phyloP scores from a whole-genome alignment of 1,139 yeast genomes.

The Kodamaea ohmeri region DNA sequence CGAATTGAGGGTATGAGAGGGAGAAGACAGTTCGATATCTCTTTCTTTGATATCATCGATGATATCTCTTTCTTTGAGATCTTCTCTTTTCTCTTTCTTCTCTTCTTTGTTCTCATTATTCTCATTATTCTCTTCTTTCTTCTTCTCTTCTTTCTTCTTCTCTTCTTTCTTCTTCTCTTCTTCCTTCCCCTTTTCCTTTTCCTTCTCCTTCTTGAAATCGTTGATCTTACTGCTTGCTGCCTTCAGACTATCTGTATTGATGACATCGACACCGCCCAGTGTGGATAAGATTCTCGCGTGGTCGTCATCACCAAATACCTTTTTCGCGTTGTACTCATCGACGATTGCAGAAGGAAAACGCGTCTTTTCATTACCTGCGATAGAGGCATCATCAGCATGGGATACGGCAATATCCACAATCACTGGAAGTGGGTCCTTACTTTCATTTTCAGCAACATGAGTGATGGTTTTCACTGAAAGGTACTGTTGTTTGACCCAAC shows the following conservation, averaged over 20 bases:
- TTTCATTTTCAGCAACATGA: constrained; percentile 18
- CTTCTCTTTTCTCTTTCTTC: constrained; percentile 5
- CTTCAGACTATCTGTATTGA: constrained; percentile 18
- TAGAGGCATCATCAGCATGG: constrained; percentile 25
- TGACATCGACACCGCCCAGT: constrained; percentile 15
- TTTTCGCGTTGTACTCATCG: constrained; percentile 26
- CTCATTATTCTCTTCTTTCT: constrained; percentile 8
- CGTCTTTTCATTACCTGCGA: constrained; percentile 33
- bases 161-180: constrained; percentile 8
- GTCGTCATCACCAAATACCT: constrained; percentile 30
- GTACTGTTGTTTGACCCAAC: constrained; percentile 32
- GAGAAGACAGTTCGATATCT: too few relatives aligned
- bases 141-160: constrained; percentile 6
- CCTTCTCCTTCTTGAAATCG: constrained; percentile 13
- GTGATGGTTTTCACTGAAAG: constrained; percentile 34
- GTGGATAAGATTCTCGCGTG: constrained; percentile 16
- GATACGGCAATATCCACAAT: constrained; percentile 40
- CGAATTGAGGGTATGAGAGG: not conserved
- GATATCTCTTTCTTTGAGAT: constrained; percentile 4
- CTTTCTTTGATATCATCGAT: not conserved
- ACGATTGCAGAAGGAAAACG: constrained; percentile 31
- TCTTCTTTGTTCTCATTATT: constrained; percentile 8
- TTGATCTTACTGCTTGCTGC: constrained; percentile 18
- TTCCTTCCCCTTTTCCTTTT: constrained; percentile 8
- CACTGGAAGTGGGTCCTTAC: constrained; percentile 17